Base-by-base conservation (phyloP, 1,139 yeast species). In the Wickerhamiella infanticola region DNA sequence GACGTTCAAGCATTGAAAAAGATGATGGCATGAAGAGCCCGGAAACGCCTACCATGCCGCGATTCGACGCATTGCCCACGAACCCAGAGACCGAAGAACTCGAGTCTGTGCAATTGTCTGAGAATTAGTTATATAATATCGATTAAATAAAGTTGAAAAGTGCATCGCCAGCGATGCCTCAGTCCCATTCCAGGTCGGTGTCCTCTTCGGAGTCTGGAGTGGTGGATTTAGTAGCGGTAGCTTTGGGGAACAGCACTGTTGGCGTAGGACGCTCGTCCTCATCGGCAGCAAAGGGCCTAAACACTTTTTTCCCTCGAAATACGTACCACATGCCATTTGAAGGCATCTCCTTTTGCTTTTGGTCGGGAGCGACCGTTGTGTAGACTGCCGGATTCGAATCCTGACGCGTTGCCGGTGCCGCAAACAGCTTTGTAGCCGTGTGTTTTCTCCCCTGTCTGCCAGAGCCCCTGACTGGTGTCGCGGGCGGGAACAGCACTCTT, bases 251-350 rank as follows among this genome's bases (percentile, higher is more conserved):
- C 33, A 29, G 33, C 9, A 25, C 35, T 31, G 33, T 53, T 57
- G n/a, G 48, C 47, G 45, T 56, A 58, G 48, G 37, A 48, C 45
- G 6, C 49, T 42, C 23, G 51, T 45, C 37, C 39, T 48, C 53
- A 11, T 53, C 59, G 13, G 52, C 49, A 7, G 59, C 57, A 41
- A 62, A 59, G n/a, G 66, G 67, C 35, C 68, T 51, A 46, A 63
- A 64, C 33, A 64, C 57, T 51, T 57, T 56, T 51, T 63, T 64
- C 26, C 68, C 68, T 13, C 68, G 55, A 48, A 65, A 64, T n/a
- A 59, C 62, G 48, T 59, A 64, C 67, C 66, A 62, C 63, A 65
- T 59, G 5, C 66, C 66, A 4, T 37, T 26, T 8, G 27, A 9
- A 9, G 39, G 33, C 33, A 29, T 29, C 11, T 29, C 40, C 5